Conservation (phyloP, 352 stramenopile genomes). For the Globisporangium heterothallicum region DNA sequence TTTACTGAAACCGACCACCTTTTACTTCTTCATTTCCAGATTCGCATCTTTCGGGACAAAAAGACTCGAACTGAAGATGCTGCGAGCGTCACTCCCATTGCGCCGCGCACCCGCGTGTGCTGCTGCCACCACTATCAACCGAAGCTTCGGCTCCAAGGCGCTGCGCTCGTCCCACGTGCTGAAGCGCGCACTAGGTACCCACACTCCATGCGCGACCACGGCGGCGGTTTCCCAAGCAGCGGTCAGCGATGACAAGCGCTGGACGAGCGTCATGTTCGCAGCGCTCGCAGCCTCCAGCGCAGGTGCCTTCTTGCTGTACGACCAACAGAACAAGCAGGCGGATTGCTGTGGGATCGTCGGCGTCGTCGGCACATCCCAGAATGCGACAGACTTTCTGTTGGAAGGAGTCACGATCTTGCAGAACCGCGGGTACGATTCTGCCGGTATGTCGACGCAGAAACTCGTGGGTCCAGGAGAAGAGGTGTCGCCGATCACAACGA, state of each 20-base stretch:
- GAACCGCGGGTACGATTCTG: constrained; percentile 97
- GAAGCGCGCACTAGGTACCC: background rate
- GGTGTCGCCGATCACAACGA: constrained; percentile 67
- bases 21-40: constrained; percentile 7
- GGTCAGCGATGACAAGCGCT: constrained; percentile 5
- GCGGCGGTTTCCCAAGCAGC: background rate
- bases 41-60: background rate
- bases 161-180: background rate
- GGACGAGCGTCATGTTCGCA: constrained; percentile 1
- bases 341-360: constrained; percentile 78
- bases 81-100: constrained; percentile 12
- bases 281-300: background rate
- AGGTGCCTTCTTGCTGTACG: constrained; percentile 1
- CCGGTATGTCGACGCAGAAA: constrained; percentile 93
- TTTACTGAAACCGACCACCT: background rate
- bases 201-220: background rate
- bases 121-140: background rate
- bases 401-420: constrained; percentile 88
- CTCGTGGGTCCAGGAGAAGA: constrained; percentile 26
- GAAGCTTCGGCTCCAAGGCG: background rate
- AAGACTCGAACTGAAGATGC: constrained; percentile 10
- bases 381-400: constrained; percentile 77
- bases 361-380: constrained; percentile 57
- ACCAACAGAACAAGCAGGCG: constrained; percentile 12
- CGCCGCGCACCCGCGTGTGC: constrained; percentile 8